Evolutionary conservation across 345 rosid species (phyloP), one percentile per base, ranked within the genome.

Genomic region (Gossypium bickii): DNA sequence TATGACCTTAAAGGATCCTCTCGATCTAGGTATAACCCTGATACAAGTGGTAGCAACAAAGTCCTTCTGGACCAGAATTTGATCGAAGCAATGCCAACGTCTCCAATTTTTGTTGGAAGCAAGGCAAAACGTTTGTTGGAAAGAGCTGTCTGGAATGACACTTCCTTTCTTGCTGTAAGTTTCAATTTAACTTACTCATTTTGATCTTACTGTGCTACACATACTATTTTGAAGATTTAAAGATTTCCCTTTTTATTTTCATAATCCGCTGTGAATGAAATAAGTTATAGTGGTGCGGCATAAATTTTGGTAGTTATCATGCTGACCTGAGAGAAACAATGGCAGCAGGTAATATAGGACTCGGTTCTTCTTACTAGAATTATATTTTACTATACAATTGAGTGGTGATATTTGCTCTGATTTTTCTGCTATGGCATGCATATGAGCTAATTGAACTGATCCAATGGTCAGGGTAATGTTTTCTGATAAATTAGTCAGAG

Each of bases 111-210:
- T 81, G 97, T 95, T 76, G 94, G 99, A 70, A 90, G 87, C 87
- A 90, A 85, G 85, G 96, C 99, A 67, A 95, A 95, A 81, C 80
- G 97, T 71, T 74, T 91, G 76, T 88, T 95, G 62, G 98, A 89
- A 83, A 84, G 99, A 86, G 98, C 99, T 20, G 97, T 93, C 60
- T 95, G 98, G 99, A 95, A 93, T 48, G 98, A 95, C 76, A 95
- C 99, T 76, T 78, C 90, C 48, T 95, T 95, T 86, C 98, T 95
- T 51, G 98, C 97, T 43, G 97, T 93, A 89, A 89, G 96, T 87
- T 75, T 59, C 29, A 56, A 67, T 74, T 57, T 13, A 41, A 48
- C 25, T 48, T 29, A 5, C 47, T 38, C 9, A 20, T 72, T 53
- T 22, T 72, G 61, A 24, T 77, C 9, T 45, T 73, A 56, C 3